Evolutionary conservation across 352 stramenopile species (phyloP).

Genomic region (Achlya hypogyna): DNA sequence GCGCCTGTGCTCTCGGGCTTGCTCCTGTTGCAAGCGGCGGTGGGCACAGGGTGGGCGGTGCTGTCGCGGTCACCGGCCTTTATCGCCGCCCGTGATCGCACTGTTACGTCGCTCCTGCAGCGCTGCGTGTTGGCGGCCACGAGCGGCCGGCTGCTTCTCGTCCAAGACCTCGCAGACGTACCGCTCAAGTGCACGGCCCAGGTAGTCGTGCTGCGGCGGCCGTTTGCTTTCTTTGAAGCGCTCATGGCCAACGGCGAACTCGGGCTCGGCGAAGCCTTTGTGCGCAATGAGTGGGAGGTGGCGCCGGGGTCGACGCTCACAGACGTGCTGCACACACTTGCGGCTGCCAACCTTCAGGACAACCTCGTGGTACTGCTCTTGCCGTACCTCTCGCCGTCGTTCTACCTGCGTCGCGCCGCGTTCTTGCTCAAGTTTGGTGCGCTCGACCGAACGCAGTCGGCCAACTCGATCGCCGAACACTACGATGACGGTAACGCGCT

Average conservation of each 20-base stretch:
- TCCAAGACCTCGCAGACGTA: neutral
- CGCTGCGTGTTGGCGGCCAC: neutral
- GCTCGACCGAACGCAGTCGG: slow-evolving; percentile 22
- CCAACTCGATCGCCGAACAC: slow-evolving; percentile 29
- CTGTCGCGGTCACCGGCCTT: slow-evolving; percentile 2
- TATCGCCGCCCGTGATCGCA: neutral
- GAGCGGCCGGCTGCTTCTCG: neutral
- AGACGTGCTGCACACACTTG: neutral
- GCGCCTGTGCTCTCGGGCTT: neutral
- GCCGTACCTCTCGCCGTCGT: slow-evolving; percentile 12
- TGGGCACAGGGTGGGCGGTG: neutral
- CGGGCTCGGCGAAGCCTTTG: slow-evolving; percentile 7
- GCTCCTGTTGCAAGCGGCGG: neutral
- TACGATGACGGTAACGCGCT: slow-evolving; percentile 30
- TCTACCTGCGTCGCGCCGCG: slow-evolving; percentile 7
- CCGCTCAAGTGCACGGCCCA: neutral
- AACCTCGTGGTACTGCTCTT: neutral
- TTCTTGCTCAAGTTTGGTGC: slow-evolving; percentile 9
- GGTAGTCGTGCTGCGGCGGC: neutral
- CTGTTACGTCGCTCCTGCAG: neutral
- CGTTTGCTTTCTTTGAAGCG: slow-evolving; percentile 11
- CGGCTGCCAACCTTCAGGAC: slow-evolving; percentile 7
- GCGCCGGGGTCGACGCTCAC: neutral
- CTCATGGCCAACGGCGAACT: slow-evolving; percentile 6
- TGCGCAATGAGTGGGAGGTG: slow-evolving; percentile 1